These are phyloP conservation scores for Trichophyton benhamiae DNA, from an alignment of 2,329 filamentous ascomycete genomes.

Conservation along the genomic window DNA sequence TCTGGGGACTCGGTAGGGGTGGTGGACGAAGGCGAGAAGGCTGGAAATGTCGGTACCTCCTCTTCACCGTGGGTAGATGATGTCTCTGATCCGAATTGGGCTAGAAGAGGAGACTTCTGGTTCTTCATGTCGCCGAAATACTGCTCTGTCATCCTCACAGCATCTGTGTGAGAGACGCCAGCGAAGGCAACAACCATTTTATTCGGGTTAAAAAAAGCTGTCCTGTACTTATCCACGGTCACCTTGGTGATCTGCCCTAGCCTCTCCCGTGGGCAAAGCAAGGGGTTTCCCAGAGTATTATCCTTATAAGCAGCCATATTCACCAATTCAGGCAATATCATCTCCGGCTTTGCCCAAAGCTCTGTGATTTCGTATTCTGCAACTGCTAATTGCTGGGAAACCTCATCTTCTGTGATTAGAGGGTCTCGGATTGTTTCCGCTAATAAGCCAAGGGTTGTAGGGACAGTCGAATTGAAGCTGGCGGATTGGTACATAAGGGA, in stretches of 20 bases:
- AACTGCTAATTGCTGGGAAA: slow-evolving; percentile 74
- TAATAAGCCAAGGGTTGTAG: slow-evolving; percentile 66
- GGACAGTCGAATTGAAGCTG: slow-evolving; percentile 88
- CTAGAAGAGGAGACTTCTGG: slow-evolving; percentile 38
- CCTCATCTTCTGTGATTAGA: slow-evolving; percentile 71
- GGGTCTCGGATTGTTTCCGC: slow-evolving; percentile 90
- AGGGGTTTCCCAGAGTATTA: slow-evolving; percentile 87
- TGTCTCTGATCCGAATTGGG: slow-evolving; percentile 48
- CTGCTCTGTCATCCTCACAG: slow-evolving; percentile 65
- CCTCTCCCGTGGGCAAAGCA: slow-evolving; percentile 80
- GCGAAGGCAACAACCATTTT: slow-evolving; percentile 91
- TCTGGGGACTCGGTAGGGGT: slow-evolving; percentile 26
- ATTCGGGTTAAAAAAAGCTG: slow-evolving; percentile 77
- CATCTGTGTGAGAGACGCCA: slow-evolving; percentile 69
- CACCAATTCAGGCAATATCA: slow-evolving; percentile 88
- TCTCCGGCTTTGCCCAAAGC: slow-evolving; percentile 94
- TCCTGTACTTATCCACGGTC: slow-evolving; percentile 65
- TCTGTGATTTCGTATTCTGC: slow-evolving; percentile 92
- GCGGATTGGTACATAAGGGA: slow-evolving; percentile 98
- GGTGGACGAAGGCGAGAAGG: slow-evolving; percentile 25
- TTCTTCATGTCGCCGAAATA: slow-evolving; percentile 85
- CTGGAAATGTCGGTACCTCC: slow-evolving; percentile 25
- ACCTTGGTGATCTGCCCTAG: slow-evolving; percentile 59
- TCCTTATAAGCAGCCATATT: slow-evolving; percentile 93
- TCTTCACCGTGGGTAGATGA: slow-evolving; percentile 23